Evolutionary conservation across 2,329 filamentous ascomycete genomes (phyloP).

Genomic region (Colletotrichum sp.): DNA sequence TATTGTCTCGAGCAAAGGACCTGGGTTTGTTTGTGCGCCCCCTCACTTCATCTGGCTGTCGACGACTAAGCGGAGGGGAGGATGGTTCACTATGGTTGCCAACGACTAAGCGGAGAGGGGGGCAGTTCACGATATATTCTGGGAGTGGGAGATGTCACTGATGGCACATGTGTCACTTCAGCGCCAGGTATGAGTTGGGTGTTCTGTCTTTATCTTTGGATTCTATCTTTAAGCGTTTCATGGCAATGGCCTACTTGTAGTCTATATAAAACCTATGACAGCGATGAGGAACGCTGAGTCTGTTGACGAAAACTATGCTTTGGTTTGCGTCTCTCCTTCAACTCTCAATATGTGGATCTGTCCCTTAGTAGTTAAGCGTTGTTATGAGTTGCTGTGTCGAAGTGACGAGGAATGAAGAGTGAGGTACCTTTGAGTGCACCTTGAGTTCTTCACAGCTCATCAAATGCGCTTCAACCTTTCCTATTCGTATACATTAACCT

Average conservation of each 20-base stretch:
- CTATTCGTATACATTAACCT: neutral
- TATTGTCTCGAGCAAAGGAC: neutral
- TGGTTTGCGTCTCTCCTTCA: rapidly evolving
- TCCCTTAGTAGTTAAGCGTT: neutral
- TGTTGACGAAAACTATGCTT: rapidly evolving
- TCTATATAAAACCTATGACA: neutral
- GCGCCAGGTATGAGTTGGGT: neutral
- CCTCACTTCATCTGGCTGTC: neutral
- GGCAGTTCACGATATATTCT: neutral
- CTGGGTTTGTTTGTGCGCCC: neutral
- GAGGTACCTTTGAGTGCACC: neutral
- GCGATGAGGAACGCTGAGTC: rapidly evolving
- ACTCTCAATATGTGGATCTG: neutral
- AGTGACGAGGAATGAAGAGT: neutral
- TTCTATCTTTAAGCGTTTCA: neutral
- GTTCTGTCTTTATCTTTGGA: neutral
- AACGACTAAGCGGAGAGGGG: neutral
- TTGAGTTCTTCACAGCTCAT: neutral
- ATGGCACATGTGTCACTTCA: rapidly evolving
- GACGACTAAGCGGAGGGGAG: neutral
- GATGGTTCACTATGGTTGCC: neutral
- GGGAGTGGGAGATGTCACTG: rapidly evolving
- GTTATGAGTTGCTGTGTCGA: neutral
- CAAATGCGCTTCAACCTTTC: neutral
- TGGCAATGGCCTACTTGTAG: neutral